Conservation (phyloP, 2,329 filamentous ascomycete genomes). For the Domatiomyces catenatus region DNA sequence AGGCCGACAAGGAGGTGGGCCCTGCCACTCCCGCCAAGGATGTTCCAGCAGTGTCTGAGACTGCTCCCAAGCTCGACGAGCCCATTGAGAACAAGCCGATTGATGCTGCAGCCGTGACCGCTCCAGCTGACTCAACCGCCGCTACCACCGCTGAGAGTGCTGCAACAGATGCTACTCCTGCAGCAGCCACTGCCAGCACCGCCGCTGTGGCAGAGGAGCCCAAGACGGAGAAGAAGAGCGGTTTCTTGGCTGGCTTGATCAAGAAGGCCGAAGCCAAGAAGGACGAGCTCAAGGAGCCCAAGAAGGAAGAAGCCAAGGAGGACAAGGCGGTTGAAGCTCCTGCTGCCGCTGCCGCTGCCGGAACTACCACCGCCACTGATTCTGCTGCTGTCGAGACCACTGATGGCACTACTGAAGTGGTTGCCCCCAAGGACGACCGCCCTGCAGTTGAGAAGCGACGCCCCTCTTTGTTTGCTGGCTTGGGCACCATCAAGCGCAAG, state of each 20-base stretch:
- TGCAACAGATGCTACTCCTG: slow-evolving; percentile 21
- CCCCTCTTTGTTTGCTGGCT: slow-evolving; percentile 39
- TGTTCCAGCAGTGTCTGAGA: slow-evolving; percentile 30
- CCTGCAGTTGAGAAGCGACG: slow-evolving; percentile 30
- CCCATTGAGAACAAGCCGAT: slow-evolving; percentile 28
- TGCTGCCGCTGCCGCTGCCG: slow-evolving; percentile 13
- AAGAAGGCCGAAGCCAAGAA: slow-evolving; percentile 22
- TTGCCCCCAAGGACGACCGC: slow-evolving; percentile 26
- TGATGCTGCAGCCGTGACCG: slow-evolving; percentile 29
- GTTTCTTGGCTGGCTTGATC: slow-evolving; percentile 19
- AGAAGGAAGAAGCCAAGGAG: slow-evolving; percentile 19
- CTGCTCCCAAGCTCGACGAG: slow-evolving; percentile 34
- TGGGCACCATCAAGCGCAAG: slow-evolving; percentile 38
- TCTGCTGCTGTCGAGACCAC: slow-evolving; percentile 10
- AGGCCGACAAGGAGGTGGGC: slow-evolving; percentile 33
- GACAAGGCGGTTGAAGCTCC: slow-evolving; percentile 14
- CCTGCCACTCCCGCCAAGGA: slow-evolving; percentile 36
- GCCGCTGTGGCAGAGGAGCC: slow-evolving; percentile 20
- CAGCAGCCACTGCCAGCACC: slow-evolving; percentile 18
- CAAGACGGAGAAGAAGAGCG: slow-evolving; percentile 21
- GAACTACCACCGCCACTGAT: slow-evolving; percentile 8
- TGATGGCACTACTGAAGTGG: slow-evolving; percentile 12
- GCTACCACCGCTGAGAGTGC: slow-evolving; percentile 21
- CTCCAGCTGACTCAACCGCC: slow-evolving; percentile 24
- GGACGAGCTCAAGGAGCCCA: slow-evolving; percentile 16